Base-by-base conservation (phyloP, 2,329 filamentous ascomycete species). In the Ophiostoma novo-ulmi region DNA sequence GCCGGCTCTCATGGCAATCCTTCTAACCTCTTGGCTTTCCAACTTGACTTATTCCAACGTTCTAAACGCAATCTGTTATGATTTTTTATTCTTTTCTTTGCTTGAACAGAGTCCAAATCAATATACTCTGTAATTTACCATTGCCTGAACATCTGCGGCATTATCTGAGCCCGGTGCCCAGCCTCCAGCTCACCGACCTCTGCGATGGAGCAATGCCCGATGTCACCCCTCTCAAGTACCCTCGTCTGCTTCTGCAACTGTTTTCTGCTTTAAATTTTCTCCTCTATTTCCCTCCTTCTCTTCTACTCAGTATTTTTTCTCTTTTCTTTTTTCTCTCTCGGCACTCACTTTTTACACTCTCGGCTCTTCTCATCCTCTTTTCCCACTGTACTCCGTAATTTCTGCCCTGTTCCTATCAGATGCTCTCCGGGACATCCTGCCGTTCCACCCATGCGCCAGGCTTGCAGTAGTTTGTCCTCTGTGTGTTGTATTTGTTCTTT, bases 381-480 rank as follows among this genome's bases (percentile, higher is more conserved):
- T 63, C 58, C 58, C 52, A 55, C 52, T 36, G 6, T 63, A 20
- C 58, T 63, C 58, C 58, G 58, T 63, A 38, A 11, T 65, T 31
- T 65, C 63, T 65, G 35, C 63, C 63, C 35, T 65, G 63, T 65
- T 65, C 63, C 63, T 65, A 65, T 65, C 63, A 65, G 63, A 65
- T 65, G 63, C 63, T 22, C 10, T 22, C 63, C 63, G 63, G 35
- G 35, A n/a, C 63, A 31, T 58, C 52, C 52, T 38, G 31, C 31
- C 31, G 31, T 3, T 31, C 31, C 31, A 31, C 31, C 31, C 31
- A 31, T 31, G 31, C 31, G 31, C 31, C 31, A 31, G 31, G 31
- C 31, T 31, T 35, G 58, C 26, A 35, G 22, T 48, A 58, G 52
- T 55, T n/a, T 26, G 52, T 31, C 11, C 7, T 48, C 1, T 55